A percentile compares a stretch with the other conserved stretches of the same genome.
Evolutionary conservation across 345 rosid genomes (phyloP).

Genomic region (Pseudoturritis turrita): DNA sequence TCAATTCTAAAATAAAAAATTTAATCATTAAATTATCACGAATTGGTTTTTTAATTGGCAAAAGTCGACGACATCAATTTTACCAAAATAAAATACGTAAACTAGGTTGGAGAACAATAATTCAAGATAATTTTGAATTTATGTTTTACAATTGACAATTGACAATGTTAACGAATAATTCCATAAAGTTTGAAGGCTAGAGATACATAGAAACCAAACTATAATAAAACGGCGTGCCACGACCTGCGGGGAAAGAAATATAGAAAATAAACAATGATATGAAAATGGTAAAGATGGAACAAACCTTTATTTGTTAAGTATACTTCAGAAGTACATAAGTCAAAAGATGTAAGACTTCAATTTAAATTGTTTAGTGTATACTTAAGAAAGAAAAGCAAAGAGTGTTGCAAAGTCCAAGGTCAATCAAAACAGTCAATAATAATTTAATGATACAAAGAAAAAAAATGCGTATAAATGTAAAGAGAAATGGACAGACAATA

Average conservation of each 20-base stretch:
- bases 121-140: neutral
- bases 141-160: neutral
- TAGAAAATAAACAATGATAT: neutral
- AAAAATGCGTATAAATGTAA: neutral
- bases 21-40: too few relatives aligned
- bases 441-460: neutral
- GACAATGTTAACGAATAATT: too few relatives aligned
- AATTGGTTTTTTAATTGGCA: too few relatives aligned
- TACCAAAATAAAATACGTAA: neutral
- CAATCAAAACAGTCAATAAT: constrained; percentile 3
- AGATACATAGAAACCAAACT: neutral
- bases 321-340: constrained; percentile 9
- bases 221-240: neutral
- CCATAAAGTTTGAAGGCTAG: neutral
- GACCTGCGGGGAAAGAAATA: too few relatives aligned
- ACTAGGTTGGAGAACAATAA: neutral
- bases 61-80: neutral
- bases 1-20: too few relatives aligned
- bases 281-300: neutral
- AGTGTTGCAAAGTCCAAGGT: constrained; percentile 14
- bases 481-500: constrained; percentile 8
- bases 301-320: neutral
- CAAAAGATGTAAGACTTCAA: constrained; percentile 1
- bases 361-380: neutral
- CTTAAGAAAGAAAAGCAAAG: neutral